These are phyloP conservation scores for Angophora floribunda DNA, from an alignment of 345 rosid genomes.

Conservation along the genomic window DNA sequence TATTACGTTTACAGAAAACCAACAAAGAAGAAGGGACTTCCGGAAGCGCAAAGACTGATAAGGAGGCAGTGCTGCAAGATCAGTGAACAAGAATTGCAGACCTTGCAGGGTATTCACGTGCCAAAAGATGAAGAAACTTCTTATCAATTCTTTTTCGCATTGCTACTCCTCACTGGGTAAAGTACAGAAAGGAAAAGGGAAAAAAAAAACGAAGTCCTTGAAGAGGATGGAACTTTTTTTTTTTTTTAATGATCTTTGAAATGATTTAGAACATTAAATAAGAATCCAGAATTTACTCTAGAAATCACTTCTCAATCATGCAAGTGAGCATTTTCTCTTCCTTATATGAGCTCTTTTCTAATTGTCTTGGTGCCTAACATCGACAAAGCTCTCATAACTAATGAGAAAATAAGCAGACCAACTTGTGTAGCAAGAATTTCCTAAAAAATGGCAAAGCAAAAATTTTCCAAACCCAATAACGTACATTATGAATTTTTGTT, in stretches of 20 bases:
- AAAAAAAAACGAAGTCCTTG: background rate
- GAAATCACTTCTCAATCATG: background rate
- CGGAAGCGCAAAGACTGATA: background rate
- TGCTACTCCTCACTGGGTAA: background rate
- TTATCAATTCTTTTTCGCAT: background rate
- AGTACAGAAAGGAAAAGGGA: background rate
- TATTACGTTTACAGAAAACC: background rate
- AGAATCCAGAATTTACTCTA: background rate
- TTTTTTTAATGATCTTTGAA: background rate
- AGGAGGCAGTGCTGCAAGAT: background rate
- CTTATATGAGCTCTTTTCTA: background rate
- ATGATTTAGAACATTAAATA: background rate
- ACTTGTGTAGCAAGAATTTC: background rate
- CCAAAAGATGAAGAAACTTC: background rate
- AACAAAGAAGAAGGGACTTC: background rate
- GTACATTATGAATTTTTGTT: background rate
- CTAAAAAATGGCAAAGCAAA: background rate
- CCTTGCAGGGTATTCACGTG: background rate
- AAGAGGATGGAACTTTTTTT: background rate
- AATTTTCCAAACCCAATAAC: background rate
- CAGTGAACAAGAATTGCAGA: background rate
- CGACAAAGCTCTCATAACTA: background rate
- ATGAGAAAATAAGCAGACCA: background rate
- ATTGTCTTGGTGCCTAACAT: background rate
- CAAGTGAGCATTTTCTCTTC: background rate